These are phyloP conservation scores for Chenopodium album DNA, from an alignment of 148 eudicot genomes.

Conservation along the genomic window DNA sequence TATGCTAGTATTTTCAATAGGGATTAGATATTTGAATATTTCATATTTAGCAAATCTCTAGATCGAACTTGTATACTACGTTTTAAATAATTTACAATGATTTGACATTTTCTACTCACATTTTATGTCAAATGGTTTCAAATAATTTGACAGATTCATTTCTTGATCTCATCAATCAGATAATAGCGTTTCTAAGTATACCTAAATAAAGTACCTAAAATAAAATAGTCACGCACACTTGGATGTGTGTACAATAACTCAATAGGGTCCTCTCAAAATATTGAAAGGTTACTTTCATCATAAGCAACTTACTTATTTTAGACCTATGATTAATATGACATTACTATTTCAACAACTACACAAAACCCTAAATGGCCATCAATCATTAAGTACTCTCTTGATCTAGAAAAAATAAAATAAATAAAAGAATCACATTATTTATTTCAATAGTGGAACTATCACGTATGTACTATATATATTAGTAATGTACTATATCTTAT, in stretches of 20 bases:
- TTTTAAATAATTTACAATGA: too few species aligned
- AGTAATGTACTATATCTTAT: background rate
- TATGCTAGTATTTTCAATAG: too few species aligned
- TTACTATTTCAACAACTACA: background rate
- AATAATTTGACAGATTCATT: too few species aligned
- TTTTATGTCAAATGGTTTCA: too few species aligned
- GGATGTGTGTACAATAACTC: background rate
- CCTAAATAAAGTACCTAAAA: background rate
- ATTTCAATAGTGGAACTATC: background rate
- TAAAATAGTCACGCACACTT: background rate
- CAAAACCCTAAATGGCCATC: background rate
- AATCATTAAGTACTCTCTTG: background rate
- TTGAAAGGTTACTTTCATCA: background rate
- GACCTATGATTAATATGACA: background rate
- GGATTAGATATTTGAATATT: too few species aligned
- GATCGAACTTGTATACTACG: too few species aligned
- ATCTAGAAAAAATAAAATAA: background rate
- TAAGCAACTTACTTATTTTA: too few species aligned
- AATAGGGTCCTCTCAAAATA: background rate
- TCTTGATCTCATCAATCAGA: too few species aligned
- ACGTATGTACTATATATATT: background rate
- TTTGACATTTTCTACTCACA: too few species aligned
- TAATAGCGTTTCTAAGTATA: too few species aligned
- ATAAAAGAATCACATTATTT: too few species aligned
- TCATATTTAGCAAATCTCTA: too few species aligned